Base-by-base conservation (phyloP, 371 early-diverging fungal species). In the Mucor ambiguus region DNA sequence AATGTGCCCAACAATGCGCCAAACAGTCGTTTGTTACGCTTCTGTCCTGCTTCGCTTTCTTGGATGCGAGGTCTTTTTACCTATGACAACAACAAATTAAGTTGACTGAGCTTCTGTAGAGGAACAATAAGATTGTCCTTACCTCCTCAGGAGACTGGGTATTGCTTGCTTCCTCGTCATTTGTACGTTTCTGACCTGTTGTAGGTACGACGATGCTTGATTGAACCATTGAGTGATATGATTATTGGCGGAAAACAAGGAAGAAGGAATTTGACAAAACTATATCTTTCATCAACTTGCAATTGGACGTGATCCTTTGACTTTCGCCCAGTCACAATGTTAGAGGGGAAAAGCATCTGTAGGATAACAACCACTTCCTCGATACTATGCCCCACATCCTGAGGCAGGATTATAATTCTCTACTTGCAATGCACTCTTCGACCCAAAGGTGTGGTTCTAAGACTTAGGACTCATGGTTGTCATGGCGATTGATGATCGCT, bases 1-100 rank as follows among this genome's bases (percentile, higher is more conserved):
- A 88, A 75, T 2, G 87, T 86, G 26, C 85, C 86, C 35, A 88
- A 44, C 26, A 88, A 60, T 3, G 84, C 74, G 24, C 87, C 87
- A 71, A 88, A 87, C 61, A 88, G 66, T n/a, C 87, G 74, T 60
- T 78, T 79, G 18, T 81, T 77, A 48, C 88, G 82, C 60, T 76
- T 67, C 58, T 76, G 74, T 49, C 77, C 80, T 38, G 67, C 73
- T 61, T 72, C 72, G 29, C 65, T 72, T 32, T 67, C 29, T 48
- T 67, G 62, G 55, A 73, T 58, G 38, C 78, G 75, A 44, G 78
- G 78, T 61, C 75, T 63, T 48, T 78, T 78, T 10, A 59, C 12
- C 73, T 71, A 61, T 12, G 10, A 1, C 28, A 52, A 24, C 3
- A 52, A 28, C 10, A 26, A 28, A 16, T 16, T 12, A 26, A 49